Evolutionary conservation across 2,329 filamentous ascomycete species (phyloP), one percentile per base, ranked within the genome.

Genomic region (Graphium sp.): DNA sequence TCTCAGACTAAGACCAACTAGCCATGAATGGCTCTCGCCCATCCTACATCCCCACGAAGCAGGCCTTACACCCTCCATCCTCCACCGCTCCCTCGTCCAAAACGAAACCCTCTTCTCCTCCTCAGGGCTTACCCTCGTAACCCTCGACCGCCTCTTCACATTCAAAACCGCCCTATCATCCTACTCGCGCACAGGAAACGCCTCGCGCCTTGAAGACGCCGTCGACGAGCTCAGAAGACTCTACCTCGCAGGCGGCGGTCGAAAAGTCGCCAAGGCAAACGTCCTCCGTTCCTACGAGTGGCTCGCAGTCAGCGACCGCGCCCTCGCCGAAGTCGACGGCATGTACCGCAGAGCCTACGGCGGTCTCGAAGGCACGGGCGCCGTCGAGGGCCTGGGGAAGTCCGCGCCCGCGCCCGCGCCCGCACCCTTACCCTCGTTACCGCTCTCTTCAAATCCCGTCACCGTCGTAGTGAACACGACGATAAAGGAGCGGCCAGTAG

Each of bases 151-250:
- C 28, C 46, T 74, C 25, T 78, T 74, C 49, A 70, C 65, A 23
- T 68, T 78, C 50, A 74, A 74, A 44, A 56, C 58, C 26, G 66
- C 68, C 1, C 55, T 77, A 8, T 58, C 63, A 12, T 59, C 58
- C 36, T 74, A 74, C 43, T 58, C 63, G 5, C 55, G 54, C 32
- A 58, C 55, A 2, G 47, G 44, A 12, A 52, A 51, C 20, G 49
- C 48, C 8, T 42, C 52, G 18, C 55, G 60, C 8, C 55, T 75
- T 7, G 66, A 73, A 37, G 60, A 70, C 26, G 67, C 71, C 17
- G 66, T 76, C 26, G 68, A 75, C 43, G 69, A 73, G 42, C 55
- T 77, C 21, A 60, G 69, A 3, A 58, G 69, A 5, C 58, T 70
- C 15, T 60, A 74, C 11, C 54, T 76, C 9, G 56, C 63, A 11